Base-by-base conservation (phyloP, 345 rosid genomes). In the Fremontodendron californicum region DNA sequence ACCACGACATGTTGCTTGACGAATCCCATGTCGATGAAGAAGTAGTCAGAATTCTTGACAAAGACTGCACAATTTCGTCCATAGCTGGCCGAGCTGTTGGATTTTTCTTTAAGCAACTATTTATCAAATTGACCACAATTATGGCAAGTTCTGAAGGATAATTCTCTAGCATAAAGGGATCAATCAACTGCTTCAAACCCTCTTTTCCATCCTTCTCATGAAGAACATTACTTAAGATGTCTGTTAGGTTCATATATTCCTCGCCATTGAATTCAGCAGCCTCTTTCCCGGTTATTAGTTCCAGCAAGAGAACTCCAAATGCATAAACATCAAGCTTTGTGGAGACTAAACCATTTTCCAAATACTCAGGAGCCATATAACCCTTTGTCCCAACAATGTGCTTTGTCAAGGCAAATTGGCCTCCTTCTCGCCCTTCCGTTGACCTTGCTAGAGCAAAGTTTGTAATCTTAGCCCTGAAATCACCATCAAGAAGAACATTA, bases 341-440 rank as follows among this genome's bases (percentile, higher is more conserved):
- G 19, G 93, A 89, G 33, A 92, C 85, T 3, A 94, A 48, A 48
- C 96, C 96, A 57, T 89, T 87, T 81, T 92, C 93, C 82, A 94
- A 49, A 79, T 94, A 94, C 82, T 94, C 97, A 0, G 97, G 96
- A 76, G 97, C 92, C 89, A 94, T 86, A 74, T 90, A 92, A 19
- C 97, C 97, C 82, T 80, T 89, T 6, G 91, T 94, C 76, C 97
- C 98, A 71, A 92, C 89, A 35, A 94, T 90, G 78, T 92, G 98
- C 67, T 82, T 87, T 8, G 97, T 94, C 93, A 92, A 80, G 68
- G 87, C 83, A 48, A 88, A 88, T 46, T 85, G 85, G 15, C 89
- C 94, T 18, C 89, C 94, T 18, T 84, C 90, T 49, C 54, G 52
- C 18, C 76, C 82, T 58, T 77, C 87, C 0, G 91, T 77, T 5